These are phyloP conservation scores for Monilinia vaccinii-corymbosi DNA, from an alignment of 2,329 filamentous ascomycete genomes.

Conservation along the genomic window DNA sequence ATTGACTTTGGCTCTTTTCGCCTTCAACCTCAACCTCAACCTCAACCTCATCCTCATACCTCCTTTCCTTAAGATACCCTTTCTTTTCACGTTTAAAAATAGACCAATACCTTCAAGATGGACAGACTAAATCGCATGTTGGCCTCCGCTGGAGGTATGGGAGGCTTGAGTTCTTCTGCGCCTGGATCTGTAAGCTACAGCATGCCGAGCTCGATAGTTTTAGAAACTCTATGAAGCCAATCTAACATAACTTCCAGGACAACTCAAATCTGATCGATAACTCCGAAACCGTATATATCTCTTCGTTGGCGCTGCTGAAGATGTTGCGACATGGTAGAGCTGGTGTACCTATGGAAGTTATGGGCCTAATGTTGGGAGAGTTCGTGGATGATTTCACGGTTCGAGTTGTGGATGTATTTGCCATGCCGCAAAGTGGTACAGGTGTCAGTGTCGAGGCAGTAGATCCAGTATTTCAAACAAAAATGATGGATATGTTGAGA, in stretches of 20 bases:
- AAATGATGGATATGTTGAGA: slow-evolving; percentile 99
- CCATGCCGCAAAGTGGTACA: slow-evolving; percentile 97
- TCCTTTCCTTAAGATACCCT: not conserved
- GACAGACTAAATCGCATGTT: slow-evolving; percentile 88
- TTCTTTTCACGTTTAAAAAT: not conserved
- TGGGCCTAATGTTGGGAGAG: slow-evolving; percentile 98
- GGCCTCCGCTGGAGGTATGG: slow-evolving; percentile 63
- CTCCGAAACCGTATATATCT: slow-evolving; percentile 98
- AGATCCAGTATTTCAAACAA: slow-evolving; percentile 97
- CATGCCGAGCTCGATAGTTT: slow-evolving; percentile 4
- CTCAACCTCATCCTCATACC: not conserved
- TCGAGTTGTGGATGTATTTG: slow-evolving; percentile 95
- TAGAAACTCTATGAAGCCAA: slow-evolving; percentile 12
- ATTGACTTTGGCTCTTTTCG: slow-evolving; percentile 8
- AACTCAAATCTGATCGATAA: slow-evolving; percentile 92
- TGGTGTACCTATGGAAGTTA: slow-evolving; percentile 99
- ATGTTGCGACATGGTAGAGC: slow-evolving; percentile 97
- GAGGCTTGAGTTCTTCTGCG: slow-evolving; percentile 43
- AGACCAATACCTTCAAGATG: slow-evolving; percentile 44
- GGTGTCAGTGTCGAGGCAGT: slow-evolving; percentile 98
- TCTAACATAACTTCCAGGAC: slow-evolving; percentile 47
- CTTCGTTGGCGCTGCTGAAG: slow-evolving; percentile 91
- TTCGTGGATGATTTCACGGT: slow-evolving; percentile 99
- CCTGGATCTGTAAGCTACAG: slow-evolving; percentile 48
- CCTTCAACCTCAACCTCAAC: not conserved